Evolutionary conservation across 495 filamentous ascomycete genomes (phyloP).

Genomic region (Amphirosellinia nigrospora): DNA sequence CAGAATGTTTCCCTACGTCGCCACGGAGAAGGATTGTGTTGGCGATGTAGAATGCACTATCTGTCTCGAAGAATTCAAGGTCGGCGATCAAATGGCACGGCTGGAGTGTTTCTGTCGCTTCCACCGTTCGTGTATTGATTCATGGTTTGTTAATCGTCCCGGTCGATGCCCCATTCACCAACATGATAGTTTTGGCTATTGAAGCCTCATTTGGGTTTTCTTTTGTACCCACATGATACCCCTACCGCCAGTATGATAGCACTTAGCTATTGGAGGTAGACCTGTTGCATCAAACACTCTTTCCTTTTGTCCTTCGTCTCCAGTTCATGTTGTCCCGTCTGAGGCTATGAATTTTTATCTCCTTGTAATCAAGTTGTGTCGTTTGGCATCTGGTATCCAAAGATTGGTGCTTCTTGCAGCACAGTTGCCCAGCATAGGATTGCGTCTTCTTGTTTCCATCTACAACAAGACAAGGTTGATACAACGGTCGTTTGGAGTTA

Average conservation of each 20-base stretch:
- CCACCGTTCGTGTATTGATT: slow-evolving; percentile 71
- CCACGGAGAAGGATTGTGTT: slow-evolving; percentile 91
- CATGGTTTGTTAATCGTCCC: slow-evolving; percentile 59
- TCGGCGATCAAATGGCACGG: slow-evolving; percentile 79
- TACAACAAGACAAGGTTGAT: slow-evolving; percentile 1
- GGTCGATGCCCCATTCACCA: slow-evolving; percentile 63
- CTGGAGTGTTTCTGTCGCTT: slow-evolving; percentile 95
- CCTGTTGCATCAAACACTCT: slow-evolving; percentile 1
- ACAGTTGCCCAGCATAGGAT: neutral
- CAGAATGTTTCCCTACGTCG: slow-evolving; percentile 68
- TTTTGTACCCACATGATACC: neutral
- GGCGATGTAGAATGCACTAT: slow-evolving; percentile 88
- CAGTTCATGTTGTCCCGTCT: neutral
- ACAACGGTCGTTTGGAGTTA: slow-evolving; percentile 10
- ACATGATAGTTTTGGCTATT: slow-evolving; percentile 57
- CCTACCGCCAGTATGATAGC: neutral
- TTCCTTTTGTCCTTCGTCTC: neutral
- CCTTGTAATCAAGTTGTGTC: neutral
- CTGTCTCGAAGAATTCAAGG: slow-evolving; percentile 94
- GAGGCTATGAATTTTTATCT: neutral
- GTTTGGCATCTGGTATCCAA: neutral
- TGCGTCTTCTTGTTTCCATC: neutral
- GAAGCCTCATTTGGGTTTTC: slow-evolving; percentile 3
- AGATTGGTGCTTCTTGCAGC: neutral
- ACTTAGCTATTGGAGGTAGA: neutral